Conservation (phyloP, 73 alveolate genomes). For the Paramecium pentaurelia region DNA sequence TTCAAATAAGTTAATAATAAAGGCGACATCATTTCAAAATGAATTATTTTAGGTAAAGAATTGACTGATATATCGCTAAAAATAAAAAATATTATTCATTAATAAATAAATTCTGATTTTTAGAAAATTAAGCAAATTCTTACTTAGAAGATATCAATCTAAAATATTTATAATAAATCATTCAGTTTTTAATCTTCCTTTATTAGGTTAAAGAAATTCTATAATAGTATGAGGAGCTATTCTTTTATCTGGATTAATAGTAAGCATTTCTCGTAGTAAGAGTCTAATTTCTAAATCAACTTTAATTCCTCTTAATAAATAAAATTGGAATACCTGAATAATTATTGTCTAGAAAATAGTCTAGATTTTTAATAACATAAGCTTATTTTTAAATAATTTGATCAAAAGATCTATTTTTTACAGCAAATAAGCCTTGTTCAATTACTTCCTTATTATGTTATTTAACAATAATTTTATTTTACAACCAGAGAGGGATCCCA, state of each 20-base stretch:
- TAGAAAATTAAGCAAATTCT: background rate
- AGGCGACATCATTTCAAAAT: background rate
- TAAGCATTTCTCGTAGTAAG: conserved; percentile 33
- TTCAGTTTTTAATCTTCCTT: background rate
- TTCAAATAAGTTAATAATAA: background rate
- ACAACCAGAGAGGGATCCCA: conserved; percentile 58
- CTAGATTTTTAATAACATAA: conserved; percentile 24
- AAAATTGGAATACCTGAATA: background rate
- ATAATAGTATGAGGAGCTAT: conserved; percentile 36
- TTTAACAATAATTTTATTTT: background rate
- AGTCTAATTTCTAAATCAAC: conserved; percentile 45
- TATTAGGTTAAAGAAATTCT: background rate
- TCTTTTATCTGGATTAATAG: conserved; percentile 49
- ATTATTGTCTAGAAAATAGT: conserved; percentile 31
- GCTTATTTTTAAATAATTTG: conserved; percentile 14
- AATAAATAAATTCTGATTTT: background rate
- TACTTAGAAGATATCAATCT: background rate
- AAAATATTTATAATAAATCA: background rate
- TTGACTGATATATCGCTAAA: background rate
- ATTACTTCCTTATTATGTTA: background rate
- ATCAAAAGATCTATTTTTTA: conserved; percentile 35
- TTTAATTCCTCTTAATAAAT: background rate
- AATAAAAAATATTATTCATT: background rate
- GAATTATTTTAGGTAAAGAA: background rate
- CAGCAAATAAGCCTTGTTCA: conserved; percentile 48